Base-by-base conservation (phyloP, 257 asterid genomes). In the Voacanga thouarsii region DNA sequence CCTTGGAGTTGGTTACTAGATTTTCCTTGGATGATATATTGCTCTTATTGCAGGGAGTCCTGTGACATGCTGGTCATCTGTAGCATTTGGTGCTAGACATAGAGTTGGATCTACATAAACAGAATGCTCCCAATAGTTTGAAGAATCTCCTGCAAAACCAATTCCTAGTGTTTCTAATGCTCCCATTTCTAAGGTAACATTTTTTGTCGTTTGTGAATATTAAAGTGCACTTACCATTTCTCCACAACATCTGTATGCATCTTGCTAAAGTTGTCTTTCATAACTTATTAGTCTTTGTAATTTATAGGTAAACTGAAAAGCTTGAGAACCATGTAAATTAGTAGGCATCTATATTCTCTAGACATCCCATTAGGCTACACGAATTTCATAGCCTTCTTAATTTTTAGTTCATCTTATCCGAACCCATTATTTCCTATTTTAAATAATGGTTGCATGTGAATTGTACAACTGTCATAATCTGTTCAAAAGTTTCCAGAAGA, bases 81-180 rank as follows among this genome's bases (percentile, higher is more conserved):
- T 93, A 53, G 91, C 95, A 72, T 89, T 94, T 77, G 98, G 94
- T 77, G 96, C 96, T 71, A 97, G 97, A 68, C 67, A 88, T 71
- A 97, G 97, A 63, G 81, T 94, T 71, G 98, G 98, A 72, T 89
- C 95, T 82, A 94, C 98, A 39, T 94, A 90, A 86, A 77, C 92
- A 23, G 97, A 94, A n/a, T 92, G 97, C 86, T 88, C 95, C 60
- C 86, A 82, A 44, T 90, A 83, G 71, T 88, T 89, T 81, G 89
- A 77, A 76, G 87, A 86, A 24, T 83, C 93, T 82, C 76, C 88
- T 5, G 75, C 86, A 45, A 86, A 85, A 81, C 79, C 82, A 80
- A 81, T 84, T 44, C 84, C 90, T 67, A 77, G 37, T 7, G 50
- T 78, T 75, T 53, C 89, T 56, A 81, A 86, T 12, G 75, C 86